These are phyloP conservation scores for Theileria annulata DNA, from an alignment of 169 alveolate species.

Conservation along the genomic window DNA sequence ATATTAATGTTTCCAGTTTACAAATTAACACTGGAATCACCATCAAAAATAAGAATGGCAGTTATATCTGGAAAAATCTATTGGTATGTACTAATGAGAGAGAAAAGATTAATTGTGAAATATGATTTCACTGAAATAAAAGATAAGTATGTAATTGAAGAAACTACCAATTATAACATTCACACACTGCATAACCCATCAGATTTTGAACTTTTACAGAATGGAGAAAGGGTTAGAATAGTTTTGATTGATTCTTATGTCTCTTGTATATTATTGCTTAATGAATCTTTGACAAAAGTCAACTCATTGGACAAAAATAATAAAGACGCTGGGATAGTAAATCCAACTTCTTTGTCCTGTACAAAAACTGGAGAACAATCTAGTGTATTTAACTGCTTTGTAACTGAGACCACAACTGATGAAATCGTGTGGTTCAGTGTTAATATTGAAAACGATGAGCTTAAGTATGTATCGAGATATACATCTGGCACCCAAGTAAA, in stretches of 20 bases:
- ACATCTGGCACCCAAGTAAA: slow-evolving; percentile 13
- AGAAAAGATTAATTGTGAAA: slow-evolving; percentile 14
- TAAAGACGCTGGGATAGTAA: background rate
- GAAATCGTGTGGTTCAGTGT: slow-evolving; percentile 4
- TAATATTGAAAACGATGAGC: background rate
- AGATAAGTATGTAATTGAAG: background rate
- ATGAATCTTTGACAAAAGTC: background rate
- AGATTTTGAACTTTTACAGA: slow-evolving; percentile 32
- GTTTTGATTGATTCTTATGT: slow-evolving; percentile 8
- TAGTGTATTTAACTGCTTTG: slow-evolving; percentile 19
- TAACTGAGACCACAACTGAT: slow-evolving; percentile 11
- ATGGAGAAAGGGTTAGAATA: background rate
- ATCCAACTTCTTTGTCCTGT: slow-evolving; percentile 36
- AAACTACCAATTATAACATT: background rate
- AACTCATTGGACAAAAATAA: background rate
- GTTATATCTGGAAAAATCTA: background rate
- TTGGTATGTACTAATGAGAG: slow-evolving; percentile 10
- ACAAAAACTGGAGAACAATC: background rate
- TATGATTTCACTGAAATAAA: background rate
- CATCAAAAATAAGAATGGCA: slow-evolving; percentile 13
- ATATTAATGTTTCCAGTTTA: slow-evolving; percentile 25
- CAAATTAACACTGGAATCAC: background rate
- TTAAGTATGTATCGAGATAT: slow-evolving; percentile 5
- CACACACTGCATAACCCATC: background rate
- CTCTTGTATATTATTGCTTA: slow-evolving; percentile 17